Percentiles rank a stretch among this genome's conserved stretches.
These are phyloP conservation scores for Populus hybrid DNA, from an alignment of 441 rosid species.

Conservation along the genomic window DNA sequence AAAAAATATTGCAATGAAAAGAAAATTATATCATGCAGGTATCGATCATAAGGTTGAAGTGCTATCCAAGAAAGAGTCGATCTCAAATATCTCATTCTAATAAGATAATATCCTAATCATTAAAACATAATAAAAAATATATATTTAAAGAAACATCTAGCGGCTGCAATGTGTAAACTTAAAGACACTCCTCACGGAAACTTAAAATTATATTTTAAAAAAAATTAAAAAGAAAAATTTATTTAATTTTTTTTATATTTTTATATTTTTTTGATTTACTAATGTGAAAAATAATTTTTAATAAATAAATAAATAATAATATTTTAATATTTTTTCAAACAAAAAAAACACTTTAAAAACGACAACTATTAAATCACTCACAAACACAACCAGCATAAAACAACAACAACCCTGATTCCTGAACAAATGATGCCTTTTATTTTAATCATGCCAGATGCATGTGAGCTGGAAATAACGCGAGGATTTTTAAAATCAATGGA, in stretches of 20 bases:
- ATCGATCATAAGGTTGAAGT: background rate
- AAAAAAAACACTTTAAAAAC: too few relatives aligned
- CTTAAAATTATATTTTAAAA: too few relatives aligned
- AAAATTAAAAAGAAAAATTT: too few relatives aligned
- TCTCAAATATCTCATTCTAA: background rate
- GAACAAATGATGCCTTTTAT: background rate
- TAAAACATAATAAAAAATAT: background rate
- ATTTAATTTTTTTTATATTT: too few relatives aligned
- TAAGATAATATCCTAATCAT: background rate
- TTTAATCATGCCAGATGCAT: background rate
- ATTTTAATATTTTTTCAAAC: too few relatives aligned
- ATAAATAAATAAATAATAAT: too few relatives aligned
- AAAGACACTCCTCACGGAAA: too few relatives aligned
- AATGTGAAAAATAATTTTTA: too few relatives aligned
- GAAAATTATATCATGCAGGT: too few relatives aligned
- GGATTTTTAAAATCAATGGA: background rate
- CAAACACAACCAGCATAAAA: fast-evolving
- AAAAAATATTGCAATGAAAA: too few relatives aligned
- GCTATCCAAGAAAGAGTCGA: background rate
- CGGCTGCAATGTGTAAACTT: background rate
- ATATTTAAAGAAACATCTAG: background rate
- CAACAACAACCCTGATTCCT: background rate
- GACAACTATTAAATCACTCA: too few relatives aligned
- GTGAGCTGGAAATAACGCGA: background rate
- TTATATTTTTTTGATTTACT: too few relatives aligned